Evolutionary conservation across 2,329 filamentous ascomycete genomes (phyloP), one percentile per base, ranked within the genome.

Genomic region (Claviceps sp.): DNA sequence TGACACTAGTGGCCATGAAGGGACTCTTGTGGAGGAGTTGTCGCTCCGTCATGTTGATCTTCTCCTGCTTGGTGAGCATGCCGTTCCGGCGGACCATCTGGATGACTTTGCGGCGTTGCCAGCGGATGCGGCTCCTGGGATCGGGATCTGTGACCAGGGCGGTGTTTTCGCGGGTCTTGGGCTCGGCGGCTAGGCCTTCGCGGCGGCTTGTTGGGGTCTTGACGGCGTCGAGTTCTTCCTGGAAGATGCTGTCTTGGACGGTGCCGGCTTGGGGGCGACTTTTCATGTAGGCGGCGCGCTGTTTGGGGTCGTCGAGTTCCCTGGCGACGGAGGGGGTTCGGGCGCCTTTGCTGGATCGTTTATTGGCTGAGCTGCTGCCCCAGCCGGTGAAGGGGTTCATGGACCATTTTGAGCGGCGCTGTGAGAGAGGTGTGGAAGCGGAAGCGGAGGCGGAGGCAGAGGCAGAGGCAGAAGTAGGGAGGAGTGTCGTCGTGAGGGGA

Each of bases 81-180:
- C 70, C 72, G 47, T 84, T 74, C 55, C 43, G 43, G 50, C 76
- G 77, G 48, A 96, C 76, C 66, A 85, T 79, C 58, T 85, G 81
- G 52, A 91, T 85, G 42, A 95, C 79, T 76, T 90, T 88, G 68
- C 85, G 88, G 61, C 87, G 78, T 71, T 95, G 82, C 81, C 86
- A 95, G 53, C 83, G 77, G 51, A 82, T 72, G 53, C 89, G 80
- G 53, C 76, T 76, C 45, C 75, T 70, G 16, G 90, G 89, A 58
- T 85, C 79, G 5, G 93, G 93, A 65, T 95, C 85, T 47, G 88
- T 70, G 30, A 78, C 77, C 52, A 77, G 72, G 52, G 78, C 76
- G 72, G 86, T 78, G 59, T 76, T 75, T 40, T 74, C 72, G 40
- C 61, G 63, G 26, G 68, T 68, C 57, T 70, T 68, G 45, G 68